Percentiles rank a stretch among this genome's conserved stretches.
Evolutionary conservation across 345 rosid genomes (phyloP).

Genomic region (Microthlaspi erraticum): DNA sequence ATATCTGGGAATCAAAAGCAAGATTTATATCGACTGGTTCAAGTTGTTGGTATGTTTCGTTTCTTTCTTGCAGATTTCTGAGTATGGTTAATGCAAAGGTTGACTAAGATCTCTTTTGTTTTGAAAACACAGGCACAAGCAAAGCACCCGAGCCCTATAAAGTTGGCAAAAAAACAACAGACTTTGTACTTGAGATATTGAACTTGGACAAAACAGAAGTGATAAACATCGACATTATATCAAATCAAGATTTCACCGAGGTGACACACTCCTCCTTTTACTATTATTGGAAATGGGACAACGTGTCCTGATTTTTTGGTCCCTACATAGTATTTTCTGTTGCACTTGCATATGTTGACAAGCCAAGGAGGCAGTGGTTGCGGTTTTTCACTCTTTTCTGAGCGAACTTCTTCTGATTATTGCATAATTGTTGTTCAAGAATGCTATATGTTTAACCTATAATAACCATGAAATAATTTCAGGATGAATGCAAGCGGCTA

Average conservation of each 20-base stretch:
- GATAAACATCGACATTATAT: constrained; percentile 85
- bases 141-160: constrained; percentile 79
- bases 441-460: constrained; percentile 26
- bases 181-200: constrained; percentile 77
- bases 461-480: constrained; percentile 33
- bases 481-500: constrained; percentile 99
- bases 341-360: constrained; percentile 32
- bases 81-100: constrained; percentile 16
- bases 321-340: constrained; percentile 14
- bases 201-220: constrained; percentile 92
- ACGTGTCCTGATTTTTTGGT: neutral
- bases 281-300: constrained; percentile 2
- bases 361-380: constrained; percentile 8
- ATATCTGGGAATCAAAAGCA: constrained; percentile 96
- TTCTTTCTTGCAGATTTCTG: constrained; percentile 17
- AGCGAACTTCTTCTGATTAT: neutral
- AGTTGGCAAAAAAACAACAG: constrained; percentile 87
- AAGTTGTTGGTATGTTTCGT: constrained; percentile 76
- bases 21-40: constrained; percentile 96
- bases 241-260: constrained; percentile 99
- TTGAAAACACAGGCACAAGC: constrained; percentile 71
- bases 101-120: constrained; percentile 29
- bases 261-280: constrained; percentile 49
- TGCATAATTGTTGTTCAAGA: constrained; percentile 1
- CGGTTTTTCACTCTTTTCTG: constrained; percentile 21